phyloP scores from a whole-genome alignment of 352 stramenopile species.

The Elongisporangium prolatum region DNA sequence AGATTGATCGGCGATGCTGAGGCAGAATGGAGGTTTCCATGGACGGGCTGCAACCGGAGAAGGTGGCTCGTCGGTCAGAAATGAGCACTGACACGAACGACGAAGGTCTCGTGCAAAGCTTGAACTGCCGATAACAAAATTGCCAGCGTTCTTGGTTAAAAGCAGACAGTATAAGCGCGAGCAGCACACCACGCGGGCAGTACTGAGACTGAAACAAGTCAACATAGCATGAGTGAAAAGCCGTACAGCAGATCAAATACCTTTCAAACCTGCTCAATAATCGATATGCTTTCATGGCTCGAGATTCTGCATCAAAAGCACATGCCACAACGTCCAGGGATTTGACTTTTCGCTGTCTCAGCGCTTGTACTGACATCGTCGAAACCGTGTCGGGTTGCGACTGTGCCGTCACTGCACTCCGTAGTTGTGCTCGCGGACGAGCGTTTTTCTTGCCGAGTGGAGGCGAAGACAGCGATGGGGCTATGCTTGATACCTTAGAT shows the following conservation, averaged over 20 bases:
- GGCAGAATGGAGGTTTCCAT: conserved; percentile 4
- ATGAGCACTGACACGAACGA: not conserved
- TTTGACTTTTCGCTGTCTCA: conserved; percentile 12
- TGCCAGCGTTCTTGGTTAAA: conserved; percentile 27
- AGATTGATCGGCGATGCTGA: conserved; percentile 8
- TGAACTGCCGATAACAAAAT: conserved; percentile 25
- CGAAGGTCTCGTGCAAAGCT: conserved; percentile 17
- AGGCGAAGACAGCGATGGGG: conserved; percentile 3
- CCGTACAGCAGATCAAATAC: not conserved
- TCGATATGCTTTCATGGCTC: conserved; percentile 13
- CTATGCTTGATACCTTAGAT: not conserved
- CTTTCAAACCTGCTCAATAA: conserved; percentile 14
- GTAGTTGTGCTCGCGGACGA: not conserved
- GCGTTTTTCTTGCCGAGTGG: not conserved
- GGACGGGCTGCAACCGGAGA: not conserved
- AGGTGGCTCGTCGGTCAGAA: not conserved
- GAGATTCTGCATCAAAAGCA: conserved; percentile 22
- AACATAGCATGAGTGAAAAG: not conserved
- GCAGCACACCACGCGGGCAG: conserved; percentile 26
- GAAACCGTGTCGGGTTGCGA: not conserved
- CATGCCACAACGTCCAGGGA: conserved; percentile 24
- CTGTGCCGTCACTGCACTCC: not conserved
- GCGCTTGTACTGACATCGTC: conserved; percentile 5
- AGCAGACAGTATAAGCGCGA: conserved; percentile 47
- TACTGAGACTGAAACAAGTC: conserved; percentile 6